Evolutionary conservation across 352 stramenopile genomes (phyloP).

Genomic region (Pythium graminicola): DNA sequence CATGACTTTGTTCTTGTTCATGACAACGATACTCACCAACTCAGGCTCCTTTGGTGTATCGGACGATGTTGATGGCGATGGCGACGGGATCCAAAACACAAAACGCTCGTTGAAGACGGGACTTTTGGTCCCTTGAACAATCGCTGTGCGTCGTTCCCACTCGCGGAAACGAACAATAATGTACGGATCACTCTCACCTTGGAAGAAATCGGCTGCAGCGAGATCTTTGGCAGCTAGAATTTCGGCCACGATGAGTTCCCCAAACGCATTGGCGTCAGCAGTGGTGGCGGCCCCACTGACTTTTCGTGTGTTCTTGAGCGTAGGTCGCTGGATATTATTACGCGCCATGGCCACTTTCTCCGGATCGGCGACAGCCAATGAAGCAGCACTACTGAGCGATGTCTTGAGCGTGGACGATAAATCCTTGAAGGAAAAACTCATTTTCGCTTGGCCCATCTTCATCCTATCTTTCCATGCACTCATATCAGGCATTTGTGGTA

Average conservation of each 20-base stretch:
- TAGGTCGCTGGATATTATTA: conserved; percentile 49
- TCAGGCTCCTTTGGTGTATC: conserved; percentile 29
- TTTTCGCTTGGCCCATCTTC: conserved; percentile 31
- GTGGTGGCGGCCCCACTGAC: conserved; percentile 1
- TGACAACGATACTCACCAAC: conserved; percentile 43
- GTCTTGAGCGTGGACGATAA: conserved; percentile 52
- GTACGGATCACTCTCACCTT: conserved; percentile 35
- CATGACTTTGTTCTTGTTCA: conserved; percentile 35
- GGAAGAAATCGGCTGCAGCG: conserved; percentile 30
- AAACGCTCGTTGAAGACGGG: conserved; percentile 63
- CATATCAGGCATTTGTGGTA: conserved; percentile 29
- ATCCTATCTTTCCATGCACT: conserved; percentile 41
- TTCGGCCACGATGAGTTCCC: conserved; percentile 61
- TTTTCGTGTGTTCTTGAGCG: conserved; percentile 10
- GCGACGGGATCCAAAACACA: conserved; percentile 56
- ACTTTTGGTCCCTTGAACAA: conserved; percentile 23
- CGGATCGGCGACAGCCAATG: conserved; percentile 2
- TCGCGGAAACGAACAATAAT: conserved; percentile 37
- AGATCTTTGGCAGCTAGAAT: conserved; percentile 52
- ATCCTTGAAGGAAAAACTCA: conserved; percentile 32
- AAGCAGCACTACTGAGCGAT: conserved; percentile 15
- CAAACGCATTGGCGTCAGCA: conserved; percentile 34
- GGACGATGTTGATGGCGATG: conserved; percentile 16
- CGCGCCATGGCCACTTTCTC: conserved; percentile 16
- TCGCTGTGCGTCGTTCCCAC: conserved; percentile 31